Evolutionary conservation across 2,329 filamentous ascomycete species (phyloP).

Genomic region (Lachnellula hyalina): DNA sequence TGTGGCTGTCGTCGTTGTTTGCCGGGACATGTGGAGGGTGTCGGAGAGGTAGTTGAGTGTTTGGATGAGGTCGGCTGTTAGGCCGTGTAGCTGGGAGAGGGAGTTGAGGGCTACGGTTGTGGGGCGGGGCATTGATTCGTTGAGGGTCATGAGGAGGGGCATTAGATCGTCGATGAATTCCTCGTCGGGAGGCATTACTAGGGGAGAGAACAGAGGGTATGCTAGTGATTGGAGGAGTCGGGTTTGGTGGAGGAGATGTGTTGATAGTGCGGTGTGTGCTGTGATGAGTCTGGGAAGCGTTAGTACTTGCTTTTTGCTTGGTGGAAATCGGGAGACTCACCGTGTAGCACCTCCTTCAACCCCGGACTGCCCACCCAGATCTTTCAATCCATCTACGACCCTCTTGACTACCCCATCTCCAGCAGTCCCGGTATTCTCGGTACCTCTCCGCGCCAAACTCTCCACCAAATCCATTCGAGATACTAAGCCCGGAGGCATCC

Average conservation of each 20-base stretch:
- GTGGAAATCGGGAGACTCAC: slow-evolving; percentile 36
- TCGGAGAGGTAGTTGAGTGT: slow-evolving; percentile 84
- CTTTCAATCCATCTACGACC: slow-evolving; percentile 63
- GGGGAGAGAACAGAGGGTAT: slow-evolving; percentile 64
- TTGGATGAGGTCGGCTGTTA: slow-evolving; percentile 69
- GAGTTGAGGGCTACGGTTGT: slow-evolving; percentile 59
- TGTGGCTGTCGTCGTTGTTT: slow-evolving; percentile 77
- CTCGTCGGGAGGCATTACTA: slow-evolving; percentile 55
- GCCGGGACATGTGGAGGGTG: slow-evolving; percentile 87
- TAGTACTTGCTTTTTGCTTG: slow-evolving; percentile 4
- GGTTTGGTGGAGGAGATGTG: slow-evolving; percentile 70
- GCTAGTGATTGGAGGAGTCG: slow-evolving; percentile 69
- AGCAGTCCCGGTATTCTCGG: slow-evolving; percentile 60
- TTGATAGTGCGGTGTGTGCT: slow-evolving; percentile 67
- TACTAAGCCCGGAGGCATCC: slow-evolving; percentile 61
- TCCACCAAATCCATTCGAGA: slow-evolving; percentile 69
- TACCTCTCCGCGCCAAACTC: slow-evolving; percentile 59
- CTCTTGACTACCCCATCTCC: slow-evolving; percentile 62
- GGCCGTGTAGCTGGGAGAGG: slow-evolving; percentile 60
- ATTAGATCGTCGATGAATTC: slow-evolving; percentile 65
- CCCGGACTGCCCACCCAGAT: slow-evolving; percentile 66
- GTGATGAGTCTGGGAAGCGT: slow-evolving; percentile 58
- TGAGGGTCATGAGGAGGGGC: slow-evolving; percentile 59
- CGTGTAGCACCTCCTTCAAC: slow-evolving; percentile 68
- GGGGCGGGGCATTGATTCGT: slow-evolving; percentile 61